Conservation (phyloP, 768 basidiomycete genomes). For the Naematelia encephala region DNA sequence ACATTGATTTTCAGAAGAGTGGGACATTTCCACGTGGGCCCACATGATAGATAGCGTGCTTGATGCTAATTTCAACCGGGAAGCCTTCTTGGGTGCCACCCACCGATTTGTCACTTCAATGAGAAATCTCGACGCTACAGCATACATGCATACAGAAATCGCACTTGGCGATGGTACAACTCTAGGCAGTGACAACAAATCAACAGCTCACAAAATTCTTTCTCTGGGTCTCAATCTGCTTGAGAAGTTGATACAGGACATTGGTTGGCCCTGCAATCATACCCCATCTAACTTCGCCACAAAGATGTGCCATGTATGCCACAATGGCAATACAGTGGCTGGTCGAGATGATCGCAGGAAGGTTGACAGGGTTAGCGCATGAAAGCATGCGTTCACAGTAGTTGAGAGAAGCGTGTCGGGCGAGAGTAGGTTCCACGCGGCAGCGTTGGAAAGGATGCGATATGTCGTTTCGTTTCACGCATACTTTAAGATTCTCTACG, state of each 20-base stretch:
- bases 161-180: background rate
- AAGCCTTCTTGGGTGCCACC: too few species aligned
- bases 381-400: slow-evolving; percentile 8
- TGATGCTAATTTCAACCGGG: too few species aligned
- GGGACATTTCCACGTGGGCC: background rate
- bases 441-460: slow-evolving; percentile 3
- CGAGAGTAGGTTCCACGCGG: slow-evolving; percentile 10
- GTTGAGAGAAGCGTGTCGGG: slow-evolving; percentile 2
- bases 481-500: slow-evolving; percentile 1
- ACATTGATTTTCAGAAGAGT: background rate
- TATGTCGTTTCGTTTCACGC: background rate
- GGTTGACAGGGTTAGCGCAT: slow-evolving; percentile 9
- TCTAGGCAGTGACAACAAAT: background rate
- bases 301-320: slow-evolving; percentile 11
- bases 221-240: slow-evolving; percentile 3
- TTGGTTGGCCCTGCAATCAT: slow-evolving; percentile 9
- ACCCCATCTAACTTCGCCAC: slow-evolving; percentile 10
- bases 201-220: slow-evolving; percentile 8
- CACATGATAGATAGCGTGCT: too few species aligned
- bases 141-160: background rate
- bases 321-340: slow-evolving; percentile 7
- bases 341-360: background rate
- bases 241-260: slow-evolving; percentile 8
- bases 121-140: background rate
- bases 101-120: background rate